Evolutionary conservation across 2,329 filamentous ascomycete species (phyloP).

Genomic region (Lasiodiplodia hormozganensis): DNA sequence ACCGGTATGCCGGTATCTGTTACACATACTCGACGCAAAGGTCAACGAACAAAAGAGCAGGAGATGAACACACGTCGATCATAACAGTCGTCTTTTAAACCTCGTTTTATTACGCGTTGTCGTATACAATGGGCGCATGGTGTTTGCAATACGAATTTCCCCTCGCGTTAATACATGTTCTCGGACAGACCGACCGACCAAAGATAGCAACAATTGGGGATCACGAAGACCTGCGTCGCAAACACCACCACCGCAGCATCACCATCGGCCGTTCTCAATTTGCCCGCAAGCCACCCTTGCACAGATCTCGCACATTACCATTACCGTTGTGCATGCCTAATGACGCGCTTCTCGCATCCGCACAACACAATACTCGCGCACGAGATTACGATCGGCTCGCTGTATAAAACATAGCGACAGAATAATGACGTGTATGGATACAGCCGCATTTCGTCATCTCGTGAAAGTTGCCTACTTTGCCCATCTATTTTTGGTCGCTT

Average conservation of each 20-base stretch:
- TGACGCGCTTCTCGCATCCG: slow-evolving; percentile 9
- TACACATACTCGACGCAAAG: slow-evolving; percentile 11
- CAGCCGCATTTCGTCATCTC: slow-evolving; percentile 15
- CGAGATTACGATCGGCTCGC: slow-evolving; percentile 16
- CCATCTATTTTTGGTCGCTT: slow-evolving; percentile 1
- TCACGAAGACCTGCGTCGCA: not conserved
- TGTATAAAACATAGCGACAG: slow-evolving; percentile 19
- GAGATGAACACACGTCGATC: slow-evolving; percentile 16
- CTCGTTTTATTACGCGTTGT: slow-evolving; percentile 14
- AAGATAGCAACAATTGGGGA: not conserved
- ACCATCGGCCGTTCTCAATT: not conserved
- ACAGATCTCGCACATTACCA: not conserved
- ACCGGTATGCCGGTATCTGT: slow-evolving; percentile 13
- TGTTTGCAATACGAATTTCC: slow-evolving; percentile 3
- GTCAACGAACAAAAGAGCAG: slow-evolving; percentile 1
- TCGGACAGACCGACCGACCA: slow-evolving; percentile 19
- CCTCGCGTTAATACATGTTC: not conserved
- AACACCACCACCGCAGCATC: not conserved
- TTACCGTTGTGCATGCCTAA: slow-evolving; percentile 12
- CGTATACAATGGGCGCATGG: slow-evolving; percentile 1
- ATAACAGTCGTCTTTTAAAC: not conserved
- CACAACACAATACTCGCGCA: slow-evolving; percentile 17
- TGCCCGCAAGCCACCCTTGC: not conserved
- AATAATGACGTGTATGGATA: slow-evolving; percentile 13
- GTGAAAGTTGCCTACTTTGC: not conserved